A percentile compares a stretch with the other conserved stretches of the same genome.
These are phyloP conservation scores for Cucurbita ficifolia DNA, from an alignment of 306 rosid genomes.

Conservation along the genomic window DNA sequence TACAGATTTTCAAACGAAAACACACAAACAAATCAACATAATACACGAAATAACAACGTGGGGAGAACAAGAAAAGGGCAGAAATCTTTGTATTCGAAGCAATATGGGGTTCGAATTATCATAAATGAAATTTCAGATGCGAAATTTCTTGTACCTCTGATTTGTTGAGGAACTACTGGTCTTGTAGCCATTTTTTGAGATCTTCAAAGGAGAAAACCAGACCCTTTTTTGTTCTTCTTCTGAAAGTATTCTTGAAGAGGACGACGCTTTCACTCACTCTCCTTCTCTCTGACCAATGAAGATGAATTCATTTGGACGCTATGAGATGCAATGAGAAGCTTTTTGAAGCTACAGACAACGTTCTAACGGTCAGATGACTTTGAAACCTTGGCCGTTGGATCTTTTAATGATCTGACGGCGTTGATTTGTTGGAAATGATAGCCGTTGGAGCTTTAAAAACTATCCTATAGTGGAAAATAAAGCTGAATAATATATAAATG, in stretches of 20 bases:
- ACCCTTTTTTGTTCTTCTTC: not conserved
- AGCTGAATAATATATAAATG: too few species aligned
- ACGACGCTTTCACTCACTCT: too few species aligned
- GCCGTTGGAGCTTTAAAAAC: not conserved
- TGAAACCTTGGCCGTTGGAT: slow-evolving; percentile 32
- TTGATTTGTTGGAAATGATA: too few species aligned
- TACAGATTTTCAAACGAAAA: too few species aligned
- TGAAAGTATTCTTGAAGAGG: not conserved
- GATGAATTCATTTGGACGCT: not conserved
- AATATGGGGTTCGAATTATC: too few species aligned
- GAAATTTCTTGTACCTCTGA: not conserved
- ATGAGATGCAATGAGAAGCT: not conserved
- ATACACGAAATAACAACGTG: too few species aligned
- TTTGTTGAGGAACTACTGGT: not conserved
- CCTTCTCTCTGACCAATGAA: not conserved
- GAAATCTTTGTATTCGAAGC: too few species aligned
- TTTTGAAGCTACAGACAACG: slow-evolving; percentile 17
- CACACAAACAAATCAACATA: too few species aligned
- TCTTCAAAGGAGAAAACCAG: too few species aligned
- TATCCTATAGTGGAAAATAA: too few species aligned
- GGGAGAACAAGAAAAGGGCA: too few species aligned
- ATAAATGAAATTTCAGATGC: too few species aligned
- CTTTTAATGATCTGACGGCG: not conserved
- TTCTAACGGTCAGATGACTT: slow-evolving; percentile 54
- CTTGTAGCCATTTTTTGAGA: not conserved